Evolutionary conservation across 129 eudicot species (phyloP).

Genomic region (Rutidosis leptorrhynchoides): DNA sequence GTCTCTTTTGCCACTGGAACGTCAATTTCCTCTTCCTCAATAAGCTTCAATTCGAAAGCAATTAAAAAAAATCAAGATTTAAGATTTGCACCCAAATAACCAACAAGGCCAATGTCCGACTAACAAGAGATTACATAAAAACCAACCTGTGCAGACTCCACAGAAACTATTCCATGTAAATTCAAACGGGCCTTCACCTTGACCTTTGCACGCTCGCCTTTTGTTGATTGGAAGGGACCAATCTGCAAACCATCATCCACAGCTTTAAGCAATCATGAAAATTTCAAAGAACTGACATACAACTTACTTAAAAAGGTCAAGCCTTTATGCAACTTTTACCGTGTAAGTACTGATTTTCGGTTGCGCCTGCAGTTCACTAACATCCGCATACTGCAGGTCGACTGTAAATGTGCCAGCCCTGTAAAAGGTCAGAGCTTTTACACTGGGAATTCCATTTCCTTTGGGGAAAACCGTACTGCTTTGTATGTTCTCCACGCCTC

Average conservation of each 20-base stretch:
- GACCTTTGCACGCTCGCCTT: constrained; percentile 72
- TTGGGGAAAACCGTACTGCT: constrained; percentile 73
- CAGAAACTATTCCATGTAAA: constrained; percentile 75
- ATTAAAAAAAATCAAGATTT: not conserved
- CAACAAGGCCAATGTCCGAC: not conserved
- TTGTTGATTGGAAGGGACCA: constrained; percentile 84
- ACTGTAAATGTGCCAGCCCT: constrained; percentile 72
- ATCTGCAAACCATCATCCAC: constrained; percentile 40
- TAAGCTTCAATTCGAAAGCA: constrained; percentile 41
- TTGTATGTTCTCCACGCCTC: constrained; percentile 55
- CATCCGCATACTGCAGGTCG: constrained; percentile 84
- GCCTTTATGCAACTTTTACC: constrained; percentile 35
- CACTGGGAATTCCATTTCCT: constrained; percentile 73
- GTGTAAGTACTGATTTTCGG: constrained; percentile 82
- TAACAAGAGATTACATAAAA: constrained; percentile 13
- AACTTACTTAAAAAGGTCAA: not conserved
- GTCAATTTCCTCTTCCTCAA: constrained; percentile 87
- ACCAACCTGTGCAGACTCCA: constrained; percentile 86
- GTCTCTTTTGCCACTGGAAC: constrained; percentile 66
- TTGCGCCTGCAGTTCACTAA: constrained; percentile 71
- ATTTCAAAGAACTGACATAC: not conserved
- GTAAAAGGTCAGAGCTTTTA: constrained; percentile 75
- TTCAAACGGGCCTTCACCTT: constrained; percentile 78
- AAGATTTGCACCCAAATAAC: not conserved
- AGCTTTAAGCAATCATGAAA: not conserved